Percentiles rank a stretch among this genome's conserved stretches.
These are phyloP conservation scores for Naegleria lovaniensis DNA, from an alignment of 208 protist species.

Conservation along the genomic window DNA sequence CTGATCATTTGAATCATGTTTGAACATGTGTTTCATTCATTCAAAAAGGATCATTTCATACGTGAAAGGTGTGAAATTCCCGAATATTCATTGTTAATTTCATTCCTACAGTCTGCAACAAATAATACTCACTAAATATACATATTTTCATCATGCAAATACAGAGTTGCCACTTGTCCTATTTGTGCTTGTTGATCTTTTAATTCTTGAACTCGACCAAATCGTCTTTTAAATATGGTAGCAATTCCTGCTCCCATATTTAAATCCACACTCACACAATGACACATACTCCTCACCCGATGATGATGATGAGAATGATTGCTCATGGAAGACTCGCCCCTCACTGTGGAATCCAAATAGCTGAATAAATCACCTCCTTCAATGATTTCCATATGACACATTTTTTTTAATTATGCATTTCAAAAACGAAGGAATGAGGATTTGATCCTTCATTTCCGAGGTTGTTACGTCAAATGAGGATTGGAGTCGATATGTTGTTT, in stretches of 20 bases:
- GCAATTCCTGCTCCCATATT: conserved; percentile 47
- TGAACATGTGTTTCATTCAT: conserved; percentile 34
- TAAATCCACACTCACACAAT: conserved; percentile 42
- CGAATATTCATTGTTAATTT: too few relatives aligned
- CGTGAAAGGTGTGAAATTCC: neutral
- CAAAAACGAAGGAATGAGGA: too few relatives aligned
- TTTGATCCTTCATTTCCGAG: too few relatives aligned
- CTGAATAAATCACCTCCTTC: neutral
- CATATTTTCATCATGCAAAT: neutral
- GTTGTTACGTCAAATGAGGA: too few relatives aligned
- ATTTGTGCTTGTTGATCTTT: conserved; percentile 29
- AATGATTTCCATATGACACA: too few relatives aligned
- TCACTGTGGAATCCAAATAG: neutral
- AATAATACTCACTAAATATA: neutral
- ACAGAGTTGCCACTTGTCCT: conserved; percentile 26
- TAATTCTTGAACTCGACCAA: conserved; percentile 36
- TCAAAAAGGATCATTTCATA: neutral
- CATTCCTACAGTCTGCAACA: too few relatives aligned
- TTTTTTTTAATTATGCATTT: too few relatives aligned
- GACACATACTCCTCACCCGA: conserved; percentile 18
- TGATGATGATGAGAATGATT: too few relatives aligned
- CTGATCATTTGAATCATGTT: too few relatives aligned
- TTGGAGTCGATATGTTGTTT: too few relatives aligned
- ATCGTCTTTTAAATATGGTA: conserved; percentile 38
- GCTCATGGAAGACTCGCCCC: too few relatives aligned